Conservation (phyloP, 805 yeast species). For the Suhomyces vadensis region DNA sequence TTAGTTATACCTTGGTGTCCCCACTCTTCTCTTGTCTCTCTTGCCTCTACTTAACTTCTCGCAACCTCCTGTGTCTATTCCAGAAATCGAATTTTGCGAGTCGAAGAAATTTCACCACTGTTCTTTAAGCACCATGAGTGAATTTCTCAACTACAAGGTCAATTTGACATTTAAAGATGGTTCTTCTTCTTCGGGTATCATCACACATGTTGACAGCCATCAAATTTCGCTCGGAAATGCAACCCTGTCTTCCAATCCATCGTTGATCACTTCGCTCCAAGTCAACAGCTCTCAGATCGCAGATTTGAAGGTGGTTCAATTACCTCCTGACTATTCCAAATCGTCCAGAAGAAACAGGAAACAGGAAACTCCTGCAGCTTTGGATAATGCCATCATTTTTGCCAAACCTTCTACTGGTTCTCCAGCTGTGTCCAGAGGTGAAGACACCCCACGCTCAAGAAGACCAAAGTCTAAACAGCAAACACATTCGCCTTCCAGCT, state of each 20-base stretch:
- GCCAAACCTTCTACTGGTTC: slow-evolving; percentile 17
- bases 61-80: too few species aligned
- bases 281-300: slow-evolving; percentile 42
- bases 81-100: too few species aligned
- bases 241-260: slow-evolving; percentile 13
- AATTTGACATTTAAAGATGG: slow-evolving; percentile 42
- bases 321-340: slow-evolving; percentile 42
- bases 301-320: slow-evolving; percentile 56
- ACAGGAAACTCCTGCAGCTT: slow-evolving; percentile 16
- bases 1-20: too few species aligned
- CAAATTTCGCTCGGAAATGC: slow-evolving; percentile 29
- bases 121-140: slow-evolving; percentile 28
- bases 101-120: background rate
- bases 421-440: background rate
- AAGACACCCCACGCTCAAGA: slow-evolving; percentile 6
- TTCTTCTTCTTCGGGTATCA: slow-evolving; percentile 32
- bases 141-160: slow-evolving; percentile 44
- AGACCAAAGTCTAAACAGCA: slow-evolving; percentile 8
- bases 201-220: slow-evolving; percentile 32
- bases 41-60: too few species aligned
- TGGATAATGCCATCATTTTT: slow-evolving; percentile 32
- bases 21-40: too few species aligned
- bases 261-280: slow-evolving; percentile 17
- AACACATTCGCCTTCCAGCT: slow-evolving; percentile 13
- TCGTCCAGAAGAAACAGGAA: slow-evolving; percentile 12